These are phyloP conservation scores for Boletus bicolor DNA, from an alignment of 768 basidiomycete genomes.

Conservation along the genomic window DNA sequence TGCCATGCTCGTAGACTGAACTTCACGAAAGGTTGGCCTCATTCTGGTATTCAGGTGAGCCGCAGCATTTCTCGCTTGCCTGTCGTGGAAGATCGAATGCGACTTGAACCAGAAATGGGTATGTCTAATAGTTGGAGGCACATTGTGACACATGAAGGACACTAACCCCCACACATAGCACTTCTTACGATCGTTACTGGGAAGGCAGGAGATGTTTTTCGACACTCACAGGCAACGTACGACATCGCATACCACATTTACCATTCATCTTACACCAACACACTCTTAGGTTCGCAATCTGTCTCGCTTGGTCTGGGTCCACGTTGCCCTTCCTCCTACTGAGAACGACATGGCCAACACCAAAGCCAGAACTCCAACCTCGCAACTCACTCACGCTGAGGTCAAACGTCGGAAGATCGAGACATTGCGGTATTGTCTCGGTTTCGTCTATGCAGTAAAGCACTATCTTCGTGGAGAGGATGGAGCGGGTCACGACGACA, in stretches of 20 bases:
- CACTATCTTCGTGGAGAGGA: slow-evolving; percentile 87
- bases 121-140: slow-evolving; percentile 17
- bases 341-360: slow-evolving; percentile 40
- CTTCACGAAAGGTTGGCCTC: slow-evolving; percentile 64
- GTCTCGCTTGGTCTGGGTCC: slow-evolving; percentile 75
- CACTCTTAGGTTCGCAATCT: slow-evolving; percentile 60
- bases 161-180: slow-evolving; percentile 39
- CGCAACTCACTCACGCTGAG: slow-evolving; percentile 46
- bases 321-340: slow-evolving; percentile 61
- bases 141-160: not conserved
- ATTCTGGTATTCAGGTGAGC: slow-evolving; percentile 81
- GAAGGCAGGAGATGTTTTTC: slow-evolving; percentile 88
- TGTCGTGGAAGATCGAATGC: not conserved
- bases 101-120: slow-evolving; percentile 56
- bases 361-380: slow-evolving; percentile 52
- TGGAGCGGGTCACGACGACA: slow-evolving; percentile 67
- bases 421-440: slow-evolving; percentile 63
- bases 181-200: slow-evolving; percentile 84
- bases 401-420: slow-evolving; percentile 67
- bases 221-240: slow-evolving; percentile 59
- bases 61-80: not conserved
- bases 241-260: slow-evolving; percentile 1
- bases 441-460: slow-evolving; percentile 66
- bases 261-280: not conserved
- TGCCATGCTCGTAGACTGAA: not conserved